A percentile compares a stretch with the other conserved stretches of the same genome.
Conservation (phyloP, 1,284 basidiomycete genomes). For the Moniliella sp. region DNA sequence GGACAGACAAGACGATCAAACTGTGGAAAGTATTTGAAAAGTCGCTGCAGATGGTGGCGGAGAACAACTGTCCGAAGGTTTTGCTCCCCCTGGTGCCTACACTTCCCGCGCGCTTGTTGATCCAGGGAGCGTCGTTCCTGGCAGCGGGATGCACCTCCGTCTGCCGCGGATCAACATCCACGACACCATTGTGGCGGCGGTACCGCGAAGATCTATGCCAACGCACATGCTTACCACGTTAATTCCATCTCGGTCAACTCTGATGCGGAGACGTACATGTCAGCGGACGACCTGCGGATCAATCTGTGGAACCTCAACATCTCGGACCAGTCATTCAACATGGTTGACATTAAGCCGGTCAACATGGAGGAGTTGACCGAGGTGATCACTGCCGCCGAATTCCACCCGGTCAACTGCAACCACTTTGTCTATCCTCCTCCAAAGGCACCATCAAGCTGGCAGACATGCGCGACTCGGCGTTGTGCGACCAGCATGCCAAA, state of each 20-base stretch:
- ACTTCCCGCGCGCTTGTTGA: too few species aligned
- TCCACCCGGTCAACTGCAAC: constrained; percentile 92
- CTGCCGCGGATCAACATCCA: constrained; percentile 52
- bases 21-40: constrained; percentile 99
- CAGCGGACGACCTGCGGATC: constrained; percentile 84
- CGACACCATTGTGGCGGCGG: constrained; percentile 96
- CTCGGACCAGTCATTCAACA: constrained; percentile 97
- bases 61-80: constrained; percentile 60
- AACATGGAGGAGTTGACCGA: constrained; percentile 99
- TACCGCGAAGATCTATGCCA: constrained; percentile 92
- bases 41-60: constrained; percentile 77
- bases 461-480: constrained; percentile 95
- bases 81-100: too few species aligned
- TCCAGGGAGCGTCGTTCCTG: too few species aligned
- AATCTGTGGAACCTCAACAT: constrained; percentile 98
- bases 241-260: constrained; percentile 98
- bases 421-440: constrained; percentile 96
- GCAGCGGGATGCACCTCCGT: constrained; percentile 17
- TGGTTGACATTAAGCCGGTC: constrained; percentile 93
- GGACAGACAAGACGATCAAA: constrained; percentile 87
- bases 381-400: constrained; percentile 96
- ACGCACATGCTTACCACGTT: constrained; percentile 98
- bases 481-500: constrained; percentile 91
- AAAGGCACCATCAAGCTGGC: constrained; percentile 99
- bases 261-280: constrained; percentile 97